Evolutionary conservation across 1,139 yeast species (phyloP), one percentile per base, ranked within the genome.

Genomic region (Nakaseomyces bracarensis): DNA sequence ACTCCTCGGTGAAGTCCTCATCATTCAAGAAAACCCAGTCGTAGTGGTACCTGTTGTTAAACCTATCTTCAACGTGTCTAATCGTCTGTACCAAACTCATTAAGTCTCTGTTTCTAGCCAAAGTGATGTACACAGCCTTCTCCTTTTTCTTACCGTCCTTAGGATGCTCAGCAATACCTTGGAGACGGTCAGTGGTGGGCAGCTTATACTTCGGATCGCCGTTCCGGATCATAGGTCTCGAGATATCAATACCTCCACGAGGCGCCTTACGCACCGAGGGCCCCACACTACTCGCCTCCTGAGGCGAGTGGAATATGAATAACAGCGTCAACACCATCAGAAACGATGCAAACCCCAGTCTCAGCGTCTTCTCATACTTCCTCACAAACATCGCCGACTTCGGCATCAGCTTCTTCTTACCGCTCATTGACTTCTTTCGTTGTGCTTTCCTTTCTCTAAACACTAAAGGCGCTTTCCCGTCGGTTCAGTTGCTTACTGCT

Each of bases 11-110:
- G 56, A 74, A 74, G 11, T 69, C 71, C 46, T 69, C 69, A 49
- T 74, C 78, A 60, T 81, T 81, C 45, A 80, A 65, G 55, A 81
- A 81, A n/a, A 79, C 81, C 89, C 89, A 82, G 52, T 79, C 85
- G 58, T 82, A 81, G 50, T 75, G 73, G 58, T 62, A 79, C 47
- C 73, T 65, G 45, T 66, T 55, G 64, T 86, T 85, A 67, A 84
- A 85, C 39, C 93, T 71, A 57, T 77, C 80, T 64, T 86, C 93
- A 34, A 84, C 74, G 46, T 74, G 70, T 50, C 78, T 72, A 41
- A 85, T 76, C 5, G 94, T 77, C 39, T 69, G 70, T 6, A 80
- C 64, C 44, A 84, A 64, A 7, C 70, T 71, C 66, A 71, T 69
- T 39, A 85, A 62, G 53, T 86, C 95, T 11, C 68, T 59, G 61